Conservation (phyloP, 2,329 filamentous ascomycete genomes). For the Monosporascus ibericus region DNA sequence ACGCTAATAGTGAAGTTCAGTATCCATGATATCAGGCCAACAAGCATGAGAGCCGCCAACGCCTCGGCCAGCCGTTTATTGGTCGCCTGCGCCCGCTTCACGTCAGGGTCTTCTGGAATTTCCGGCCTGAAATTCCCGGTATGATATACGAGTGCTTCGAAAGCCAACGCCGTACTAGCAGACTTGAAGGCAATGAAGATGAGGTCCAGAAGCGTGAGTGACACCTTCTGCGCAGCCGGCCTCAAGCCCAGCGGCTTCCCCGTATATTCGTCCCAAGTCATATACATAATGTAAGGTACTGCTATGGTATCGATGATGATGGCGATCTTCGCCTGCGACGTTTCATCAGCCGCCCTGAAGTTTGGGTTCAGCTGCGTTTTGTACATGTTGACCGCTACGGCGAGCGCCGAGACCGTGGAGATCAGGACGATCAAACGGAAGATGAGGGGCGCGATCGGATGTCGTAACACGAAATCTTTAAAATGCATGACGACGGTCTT, state of each 20-base stretch:
- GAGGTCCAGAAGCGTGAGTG: slow-evolving; percentile 83
- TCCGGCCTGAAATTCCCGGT: slow-evolving; percentile 25
- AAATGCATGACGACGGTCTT: slow-evolving; percentile 44
- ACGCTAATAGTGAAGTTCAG: slow-evolving; percentile 84
- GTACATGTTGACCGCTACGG: slow-evolving; percentile 70
- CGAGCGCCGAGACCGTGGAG: slow-evolving; percentile 77
- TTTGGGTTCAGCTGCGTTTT: slow-evolving; percentile 40
- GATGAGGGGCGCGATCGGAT: slow-evolving; percentile 77
- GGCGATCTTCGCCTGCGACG: slow-evolving; percentile 78
- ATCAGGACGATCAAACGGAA: slow-evolving; percentile 78
- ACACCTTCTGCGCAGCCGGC: slow-evolving; percentile 76
- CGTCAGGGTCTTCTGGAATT: slow-evolving; percentile 17
- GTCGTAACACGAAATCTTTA: slow-evolving; percentile 66
- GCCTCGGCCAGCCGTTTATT: slow-evolving; percentile 55
- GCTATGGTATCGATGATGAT: slow-evolving; percentile 85
- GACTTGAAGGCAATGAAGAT: slow-evolving; percentile 98
- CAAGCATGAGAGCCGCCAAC: slow-evolving; percentile 69
- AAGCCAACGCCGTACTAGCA: slow-evolving; percentile 84
- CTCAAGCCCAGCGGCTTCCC: slow-evolving; percentile 87
- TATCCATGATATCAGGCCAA: slow-evolving; percentile 84
- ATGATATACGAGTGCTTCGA: slow-evolving; percentile 69
- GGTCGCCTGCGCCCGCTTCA: slow-evolving; percentile 45
- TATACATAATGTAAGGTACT: slow-evolving; percentile 84
- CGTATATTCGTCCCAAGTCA: slow-evolving; percentile 95
- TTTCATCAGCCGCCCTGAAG: slow-evolving; percentile 42